Evolutionary conservation across 805 yeast species (phyloP).

Genomic region (Wickerhamomyces chambardii): DNA sequence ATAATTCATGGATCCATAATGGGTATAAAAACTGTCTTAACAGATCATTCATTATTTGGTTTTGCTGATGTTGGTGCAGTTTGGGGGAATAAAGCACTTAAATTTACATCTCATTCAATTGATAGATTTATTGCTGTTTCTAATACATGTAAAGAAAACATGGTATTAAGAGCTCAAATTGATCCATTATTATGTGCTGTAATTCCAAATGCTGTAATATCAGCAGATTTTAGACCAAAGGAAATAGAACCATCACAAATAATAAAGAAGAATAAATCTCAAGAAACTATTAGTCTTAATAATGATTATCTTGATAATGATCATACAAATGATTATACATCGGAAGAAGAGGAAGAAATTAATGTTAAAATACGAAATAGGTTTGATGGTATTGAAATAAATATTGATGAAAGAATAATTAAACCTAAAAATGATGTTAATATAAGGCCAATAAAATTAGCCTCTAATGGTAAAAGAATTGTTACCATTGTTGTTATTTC

Average conservation of each 20-base stretch:
- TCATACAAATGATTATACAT: too few relatives aligned
- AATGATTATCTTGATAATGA: too few relatives aligned
- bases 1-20: slow-evolving; percentile 86
- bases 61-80: slow-evolving; percentile 81
- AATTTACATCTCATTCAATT: slow-evolving; percentile 75
- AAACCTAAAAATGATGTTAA: too few relatives aligned
- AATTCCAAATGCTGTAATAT: slow-evolving; percentile 92
- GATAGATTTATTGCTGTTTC: slow-evolving; percentile 96
- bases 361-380: background rate
- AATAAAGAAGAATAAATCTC: too few relatives aligned
- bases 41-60: slow-evolving; percentile 95
- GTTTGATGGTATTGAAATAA: slow-evolving; percentile 1
- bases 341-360: too few relatives aligned
- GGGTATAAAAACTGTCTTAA: slow-evolving; percentile 88
- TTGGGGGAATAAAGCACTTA: slow-evolving; percentile 76
- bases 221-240: slow-evolving; percentile 65
- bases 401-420: too few relatives aligned
- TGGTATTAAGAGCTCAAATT: slow-evolving; percentile 77
- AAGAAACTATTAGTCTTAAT: too few relatives aligned
- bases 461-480: slow-evolving; percentile 15
- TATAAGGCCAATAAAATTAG: slow-evolving; percentile 2
- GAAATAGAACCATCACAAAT: too few relatives aligned
- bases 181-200: slow-evolving; percentile 78
- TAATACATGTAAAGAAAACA: slow-evolving; percentile 93
- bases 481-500: slow-evolving; percentile 87